Percentiles rank a stretch among this genome's conserved stretches.
Conservation (phyloP, 352 stramenopile genomes). For the Phytophthora pinifolia region DNA sequence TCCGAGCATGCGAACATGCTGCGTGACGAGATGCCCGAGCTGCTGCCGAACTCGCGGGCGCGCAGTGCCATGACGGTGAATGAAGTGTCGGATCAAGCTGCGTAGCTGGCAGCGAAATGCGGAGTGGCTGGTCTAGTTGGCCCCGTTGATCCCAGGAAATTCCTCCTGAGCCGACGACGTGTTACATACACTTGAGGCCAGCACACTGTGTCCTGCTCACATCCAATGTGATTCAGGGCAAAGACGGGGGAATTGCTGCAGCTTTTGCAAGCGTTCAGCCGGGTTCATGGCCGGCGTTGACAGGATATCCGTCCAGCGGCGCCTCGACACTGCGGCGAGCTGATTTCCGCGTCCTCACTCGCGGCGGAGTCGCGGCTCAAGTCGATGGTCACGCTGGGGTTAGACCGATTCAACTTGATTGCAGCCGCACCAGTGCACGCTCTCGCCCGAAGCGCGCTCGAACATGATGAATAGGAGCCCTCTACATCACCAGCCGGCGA, state of each 20-base stretch:
- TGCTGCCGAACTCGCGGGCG: slow-evolving; percentile 15
- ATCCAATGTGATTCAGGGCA: slow-evolving; percentile 17
- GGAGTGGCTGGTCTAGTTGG: slow-evolving; percentile 24
- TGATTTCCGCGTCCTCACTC: slow-evolving; percentile 23
- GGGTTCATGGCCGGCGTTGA: slow-evolving; percentile 7
- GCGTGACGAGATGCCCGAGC: slow-evolving; percentile 25
- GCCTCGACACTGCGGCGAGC: background rate
- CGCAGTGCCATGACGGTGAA: slow-evolving; percentile 7
- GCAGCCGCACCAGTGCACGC: background rate
- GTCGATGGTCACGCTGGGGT: slow-evolving; percentile 16
- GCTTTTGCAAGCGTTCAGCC: slow-evolving; percentile 14
- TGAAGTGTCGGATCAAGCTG: no score
- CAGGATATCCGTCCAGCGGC: slow-evolving; percentile 6
- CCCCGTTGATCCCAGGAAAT: slow-evolving; percentile 8
- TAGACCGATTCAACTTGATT: background rate
- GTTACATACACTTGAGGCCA: slow-evolving; percentile 22
- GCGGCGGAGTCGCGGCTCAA: slow-evolving; percentile 14
- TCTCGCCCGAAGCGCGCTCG: background rate
- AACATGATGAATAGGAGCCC: background rate
- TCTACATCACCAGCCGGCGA: slow-evolving; percentile 20
- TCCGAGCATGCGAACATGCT: slow-evolving; percentile 32
- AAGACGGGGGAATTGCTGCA: slow-evolving; percentile 1
- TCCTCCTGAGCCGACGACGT: no score
- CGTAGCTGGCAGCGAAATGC: slow-evolving; percentile 11
- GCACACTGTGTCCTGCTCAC: slow-evolving; percentile 2